Evolutionary conservation across 768 basidiomycete species (phyloP).

Genomic region (Lactarius sp.): DNA sequence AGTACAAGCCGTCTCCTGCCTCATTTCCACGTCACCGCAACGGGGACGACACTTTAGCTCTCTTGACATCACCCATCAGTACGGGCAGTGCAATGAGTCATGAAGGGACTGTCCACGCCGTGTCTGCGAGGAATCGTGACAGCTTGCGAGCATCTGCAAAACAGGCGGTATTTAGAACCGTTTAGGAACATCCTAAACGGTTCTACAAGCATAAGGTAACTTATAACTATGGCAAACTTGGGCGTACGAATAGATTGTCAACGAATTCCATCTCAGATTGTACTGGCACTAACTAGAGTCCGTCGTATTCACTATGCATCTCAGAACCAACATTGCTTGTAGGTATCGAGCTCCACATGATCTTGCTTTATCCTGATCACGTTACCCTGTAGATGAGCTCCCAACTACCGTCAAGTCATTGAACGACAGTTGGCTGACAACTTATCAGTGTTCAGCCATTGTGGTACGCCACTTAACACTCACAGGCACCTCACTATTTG

Average conservation of each 20-base stretch:
- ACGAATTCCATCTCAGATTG: not conserved
- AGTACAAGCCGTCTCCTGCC: no score
- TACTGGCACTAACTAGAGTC: not conserved
- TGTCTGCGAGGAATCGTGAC: no score
- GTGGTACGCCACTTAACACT: not conserved
- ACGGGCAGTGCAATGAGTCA: no score
- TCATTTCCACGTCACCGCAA: no score
- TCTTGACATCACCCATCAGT: no score
- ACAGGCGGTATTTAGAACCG: no score
- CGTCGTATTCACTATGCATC: conserved; percentile 8
- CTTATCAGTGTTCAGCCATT: conserved; percentile 20
- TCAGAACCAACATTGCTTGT: conserved; percentile 21
- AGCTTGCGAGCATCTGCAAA: no score
- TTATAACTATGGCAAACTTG: conserved; percentile 9
- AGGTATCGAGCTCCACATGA: not conserved
- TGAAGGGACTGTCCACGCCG: no score
- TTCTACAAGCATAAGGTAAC: no score
- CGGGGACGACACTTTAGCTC: no score
- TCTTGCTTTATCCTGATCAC: not conserved
- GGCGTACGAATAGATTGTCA: not conserved
- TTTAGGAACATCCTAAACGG: no score
- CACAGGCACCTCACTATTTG: no score
- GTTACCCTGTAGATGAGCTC: conserved; percentile 16
- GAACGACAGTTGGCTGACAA: conserved; percentile 19
- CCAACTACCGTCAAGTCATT: conserved; percentile 21